Percentiles rank a stretch among this genome's conserved stretches.
Conservation (phyloP, 371 early-diverging fungal genomes). For the Actinomortierella ambigua region DNA sequence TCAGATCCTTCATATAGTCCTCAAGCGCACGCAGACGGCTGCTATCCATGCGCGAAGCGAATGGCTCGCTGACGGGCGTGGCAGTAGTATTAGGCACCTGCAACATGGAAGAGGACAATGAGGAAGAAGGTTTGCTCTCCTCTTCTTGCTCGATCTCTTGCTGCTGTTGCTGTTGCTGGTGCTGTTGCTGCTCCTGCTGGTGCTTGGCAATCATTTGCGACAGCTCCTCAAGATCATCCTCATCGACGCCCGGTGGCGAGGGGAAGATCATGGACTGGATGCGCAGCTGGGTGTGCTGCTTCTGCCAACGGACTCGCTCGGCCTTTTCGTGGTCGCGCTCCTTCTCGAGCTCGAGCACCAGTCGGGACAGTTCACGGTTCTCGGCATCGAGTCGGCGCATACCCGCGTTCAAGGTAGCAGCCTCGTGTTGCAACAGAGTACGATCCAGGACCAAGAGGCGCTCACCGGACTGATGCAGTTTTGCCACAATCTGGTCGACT, state of each 20-base stretch:
- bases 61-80: too few species aligned
- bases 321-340: conserved; percentile 34
- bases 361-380: conserved; percentile 35
- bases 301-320: conserved; percentile 41
- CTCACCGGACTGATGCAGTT: conserved; percentile 21
- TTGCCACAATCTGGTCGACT: conserved; percentile 40
- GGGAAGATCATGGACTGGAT: conserved; percentile 47
- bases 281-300: conserved; percentile 37
- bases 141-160: conserved; percentile 2
- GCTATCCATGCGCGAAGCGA: too few species aligned
- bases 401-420: conserved; percentile 38
- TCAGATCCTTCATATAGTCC: conserved; percentile 40
- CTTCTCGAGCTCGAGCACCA: conserved; percentile 21
- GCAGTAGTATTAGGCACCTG: too few species aligned
- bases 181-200: neutral
- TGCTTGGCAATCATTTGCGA: neutral
- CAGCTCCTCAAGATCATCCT: neutral
- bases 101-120: too few species aligned
- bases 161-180: neutral
- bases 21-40: conserved; percentile 19
- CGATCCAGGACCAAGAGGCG: conserved; percentile 31
- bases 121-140: conserved; percentile 3
- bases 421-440: conserved; percentile 35
- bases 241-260: conserved; percentile 25
- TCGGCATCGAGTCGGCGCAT: conserved; percentile 44